Base-by-base conservation (phyloP, 768 basidiomycete species). In the Psilocybe sp. region DNA sequence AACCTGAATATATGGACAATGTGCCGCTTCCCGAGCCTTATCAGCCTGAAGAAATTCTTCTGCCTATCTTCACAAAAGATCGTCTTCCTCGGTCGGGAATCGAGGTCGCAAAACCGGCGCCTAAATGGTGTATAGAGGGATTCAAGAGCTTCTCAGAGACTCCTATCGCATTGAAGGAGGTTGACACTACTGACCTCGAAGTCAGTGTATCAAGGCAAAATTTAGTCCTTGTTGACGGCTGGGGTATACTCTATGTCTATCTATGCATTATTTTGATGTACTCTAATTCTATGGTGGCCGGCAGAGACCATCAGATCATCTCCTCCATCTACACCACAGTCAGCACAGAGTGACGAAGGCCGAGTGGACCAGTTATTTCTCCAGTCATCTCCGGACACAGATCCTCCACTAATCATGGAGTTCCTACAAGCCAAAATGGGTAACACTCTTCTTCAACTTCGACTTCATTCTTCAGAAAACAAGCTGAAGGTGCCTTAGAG, bases 171-270 rank as follows among this genome's bases (percentile, higher is more conserved):
- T 41, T 46, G 14, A 35, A 50, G 11, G 46, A 53, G 32, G 54
- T 56, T 1, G 59, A 58, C 12, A 56, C 59, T n/a, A 53, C 55
- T 37, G 68, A 76, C 42, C 66, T 72, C 33, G 75, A 78, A 18
- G 64, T 64, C 3, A 76, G 80, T 42, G 52, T 80, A 5, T 66
- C 73, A n/a, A 60, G 59, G 32, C 72, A 74, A 44, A 78, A 80
- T 60, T 76, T 89, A 72, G 66, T 74, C 8, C 58, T 86, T 32
- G 76, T 87, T 1, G 74, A 80, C 62, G 87, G 85, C 23, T 85
- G 85, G 84, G 63, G 87, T 87, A 59, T 39, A 78, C 74, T 38
- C 45, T 51, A 13, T 14, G 40, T 14, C 45, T 41, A 34, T 42
- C 37, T 42, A 15, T 40, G 16, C 18, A 20, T 34, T 5, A n/a